Percentiles rank a stretch among this genome's conserved stretches.
Evolutionary conservation across 2,329 filamentous ascomycete species (phyloP).

Genomic region (Xenosphaeropsis pyriputrescens): DNA sequence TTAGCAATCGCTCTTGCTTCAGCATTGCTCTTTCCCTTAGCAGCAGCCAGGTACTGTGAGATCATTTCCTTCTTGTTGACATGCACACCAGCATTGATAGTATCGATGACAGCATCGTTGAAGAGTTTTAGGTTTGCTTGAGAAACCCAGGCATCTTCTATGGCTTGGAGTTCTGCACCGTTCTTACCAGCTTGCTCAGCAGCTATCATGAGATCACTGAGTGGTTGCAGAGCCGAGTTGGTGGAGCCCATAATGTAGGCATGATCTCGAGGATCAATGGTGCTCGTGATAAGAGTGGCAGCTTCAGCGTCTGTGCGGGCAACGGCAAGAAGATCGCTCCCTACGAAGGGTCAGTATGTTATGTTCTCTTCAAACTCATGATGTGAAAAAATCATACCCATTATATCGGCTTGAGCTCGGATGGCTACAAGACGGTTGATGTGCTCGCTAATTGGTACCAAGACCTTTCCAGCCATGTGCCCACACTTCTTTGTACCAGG

Average conservation of each 20-base stretch:
- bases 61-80: constrained; percentile 56
- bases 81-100: constrained; percentile 55
- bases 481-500: constrained; percentile 99
- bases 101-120: constrained; percentile 74
- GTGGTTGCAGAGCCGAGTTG: constrained; percentile 68
- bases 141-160: constrained; percentile 78
- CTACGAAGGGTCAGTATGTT: constrained; percentile 31
- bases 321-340: constrained; percentile 65
- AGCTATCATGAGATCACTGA: constrained; percentile 81
- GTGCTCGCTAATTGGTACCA: constrained; percentile 94
- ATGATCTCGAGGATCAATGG: constrained; percentile 92
- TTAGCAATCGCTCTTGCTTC: constrained; percentile 74
- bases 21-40: constrained; percentile 71
- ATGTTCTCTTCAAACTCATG: background rate
- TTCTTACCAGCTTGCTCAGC: constrained; percentile 72
- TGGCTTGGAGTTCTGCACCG: constrained; percentile 69
- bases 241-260: constrained; percentile 83
- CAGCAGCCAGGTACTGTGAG: constrained; percentile 47
- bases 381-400: constrained; percentile 43
- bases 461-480: constrained; percentile 97
- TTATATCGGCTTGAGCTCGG: constrained; percentile 94
- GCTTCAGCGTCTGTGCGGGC: constrained; percentile 96
- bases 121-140: constrained; percentile 77
- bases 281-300: constrained; percentile 90
- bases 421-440: constrained; percentile 97